Evolutionary conservation across 208 protist species (phyloP).

Genomic region (Tritrichomonas foetus): DNA sequence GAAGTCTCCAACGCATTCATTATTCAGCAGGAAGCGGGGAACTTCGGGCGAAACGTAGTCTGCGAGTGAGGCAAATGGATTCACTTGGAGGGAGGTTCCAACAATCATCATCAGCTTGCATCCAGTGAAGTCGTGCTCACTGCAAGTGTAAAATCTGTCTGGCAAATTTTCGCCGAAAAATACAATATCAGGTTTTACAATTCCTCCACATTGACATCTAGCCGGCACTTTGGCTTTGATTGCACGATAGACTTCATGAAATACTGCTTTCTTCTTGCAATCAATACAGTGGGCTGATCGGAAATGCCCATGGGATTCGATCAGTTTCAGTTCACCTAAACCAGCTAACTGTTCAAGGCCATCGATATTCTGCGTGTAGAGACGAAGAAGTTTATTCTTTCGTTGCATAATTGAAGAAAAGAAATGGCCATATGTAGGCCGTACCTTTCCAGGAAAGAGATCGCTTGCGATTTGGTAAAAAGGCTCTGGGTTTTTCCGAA

Average conservation of each 20-base stretch:
- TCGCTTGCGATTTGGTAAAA: background rate
- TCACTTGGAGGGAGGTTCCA: constrained; percentile 81
- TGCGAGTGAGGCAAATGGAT: constrained; percentile 70
- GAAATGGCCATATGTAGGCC: background rate
- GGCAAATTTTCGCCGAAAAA: constrained; percentile 89
- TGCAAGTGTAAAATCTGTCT: constrained; percentile 66
- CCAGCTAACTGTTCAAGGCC: constrained; percentile 73
- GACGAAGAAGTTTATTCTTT: constrained; percentile 59
- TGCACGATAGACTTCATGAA: background rate
- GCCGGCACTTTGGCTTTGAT: background rate
- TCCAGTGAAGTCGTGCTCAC: constrained; percentile 41
- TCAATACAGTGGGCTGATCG: constrained; percentile 70
- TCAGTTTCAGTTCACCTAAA: constrained; percentile 67
- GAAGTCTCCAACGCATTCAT: background rate
- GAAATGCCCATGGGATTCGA: constrained; percentile 88
- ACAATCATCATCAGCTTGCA: constrained; percentile 82
- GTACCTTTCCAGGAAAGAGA: background rate
- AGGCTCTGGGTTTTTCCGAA: background rate
- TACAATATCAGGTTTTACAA: constrained; percentile 86
- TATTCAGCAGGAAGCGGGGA: background rate
- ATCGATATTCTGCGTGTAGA: constrained; percentile 93
- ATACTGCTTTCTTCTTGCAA: background rate
- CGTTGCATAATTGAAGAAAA: background rate
- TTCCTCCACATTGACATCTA: constrained; percentile 46
- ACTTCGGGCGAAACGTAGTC: background rate